phyloP scores from a whole-genome alignment of 2,329 filamentous ascomycete species.

The Penicillium sp. region DNA sequence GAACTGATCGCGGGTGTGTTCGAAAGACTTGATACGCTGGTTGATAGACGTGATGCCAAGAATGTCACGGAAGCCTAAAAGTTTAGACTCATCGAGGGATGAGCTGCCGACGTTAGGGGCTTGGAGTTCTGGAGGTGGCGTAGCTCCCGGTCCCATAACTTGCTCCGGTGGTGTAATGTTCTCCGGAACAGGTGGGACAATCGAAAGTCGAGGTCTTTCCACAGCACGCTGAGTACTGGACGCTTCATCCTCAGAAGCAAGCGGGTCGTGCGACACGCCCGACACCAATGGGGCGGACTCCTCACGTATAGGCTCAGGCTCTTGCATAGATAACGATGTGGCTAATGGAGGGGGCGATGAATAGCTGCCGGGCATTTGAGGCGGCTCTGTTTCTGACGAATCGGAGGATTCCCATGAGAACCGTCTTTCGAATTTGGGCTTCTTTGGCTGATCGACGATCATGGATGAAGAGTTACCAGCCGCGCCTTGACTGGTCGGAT shows the following conservation, averaged over 20 bases:
- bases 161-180: conserved; percentile 16
- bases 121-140: conserved; percentile 5
- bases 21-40: conserved; percentile 71
- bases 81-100: conserved; percentile 36
- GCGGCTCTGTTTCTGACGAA: conserved; percentile 13
- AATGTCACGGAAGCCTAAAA: conserved; percentile 72
- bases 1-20: conserved; percentile 68
- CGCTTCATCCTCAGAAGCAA: conserved; percentile 7
- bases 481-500: conserved; percentile 5
- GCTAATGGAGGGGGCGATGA: conserved; percentile 12
- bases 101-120: conserved; percentile 12
- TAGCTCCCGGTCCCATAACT: conserved; percentile 10
- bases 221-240: conserved; percentile 10
- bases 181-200: conserved; percentile 27
- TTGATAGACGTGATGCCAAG: conserved; percentile 62
- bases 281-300: conserved; percentile 4
- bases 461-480: conserved; percentile 4
- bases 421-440: conserved; percentile 35
- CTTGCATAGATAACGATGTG: conserved; percentile 19
- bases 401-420: conserved; percentile 45
- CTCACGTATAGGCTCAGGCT: conserved; percentile 17
- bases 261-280: conserved; percentile 6
- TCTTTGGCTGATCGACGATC: conserved; percentile 12
- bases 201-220: conserved; percentile 32
- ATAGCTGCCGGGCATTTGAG: conserved; percentile 14